These are phyloP conservation scores for Lentinula guzmanii DNA, from an alignment of 768 basidiomycete species.

Conservation along the genomic window DNA sequence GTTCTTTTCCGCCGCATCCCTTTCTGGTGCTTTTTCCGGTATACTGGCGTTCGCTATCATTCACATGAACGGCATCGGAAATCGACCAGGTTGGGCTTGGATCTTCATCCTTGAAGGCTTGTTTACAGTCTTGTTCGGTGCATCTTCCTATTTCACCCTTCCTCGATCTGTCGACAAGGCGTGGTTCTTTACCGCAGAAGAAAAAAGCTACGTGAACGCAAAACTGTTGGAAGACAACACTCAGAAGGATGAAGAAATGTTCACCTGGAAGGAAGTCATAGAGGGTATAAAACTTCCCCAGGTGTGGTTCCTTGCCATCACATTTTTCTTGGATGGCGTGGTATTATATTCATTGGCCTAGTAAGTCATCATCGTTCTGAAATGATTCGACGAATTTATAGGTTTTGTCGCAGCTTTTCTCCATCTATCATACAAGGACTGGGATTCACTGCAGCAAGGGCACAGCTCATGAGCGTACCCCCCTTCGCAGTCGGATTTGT, in stretches of 20 bases:
- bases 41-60: constrained; percentile 63
- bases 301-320: constrained; percentile 42
- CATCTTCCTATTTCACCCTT: constrained; percentile 42
- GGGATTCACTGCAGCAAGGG: constrained; percentile 46
- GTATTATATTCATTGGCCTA: constrained; percentile 43
- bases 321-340: constrained; percentile 50
- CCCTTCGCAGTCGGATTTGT: constrained; percentile 48
- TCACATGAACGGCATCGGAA: constrained; percentile 51
- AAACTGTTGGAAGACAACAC: constrained; percentile 37
- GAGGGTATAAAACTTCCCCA: constrained; percentile 47
- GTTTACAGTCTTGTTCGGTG: constrained; percentile 56
- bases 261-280: constrained; percentile 53
- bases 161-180: constrained; percentile 37
- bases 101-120: constrained; percentile 31
- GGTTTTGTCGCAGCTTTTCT: constrained; percentile 41
- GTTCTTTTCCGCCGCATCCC: constrained; percentile 47
- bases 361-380: constrained; percentile 23
- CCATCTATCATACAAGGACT: constrained; percentile 66
- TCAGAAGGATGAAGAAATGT: constrained; percentile 31
- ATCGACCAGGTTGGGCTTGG: constrained; percentile 22
- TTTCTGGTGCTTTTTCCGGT: constrained; percentile 66
- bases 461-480: constrained; percentile 60
- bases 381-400: neutral
- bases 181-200: constrained; percentile 43
- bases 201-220: constrained; percentile 40